Percentiles rank a stretch among this genome's conserved stretches.
Evolutionary conservation across 2,329 filamentous ascomycete species (phyloP).

Genomic region (Colletotrichum horii): DNA sequence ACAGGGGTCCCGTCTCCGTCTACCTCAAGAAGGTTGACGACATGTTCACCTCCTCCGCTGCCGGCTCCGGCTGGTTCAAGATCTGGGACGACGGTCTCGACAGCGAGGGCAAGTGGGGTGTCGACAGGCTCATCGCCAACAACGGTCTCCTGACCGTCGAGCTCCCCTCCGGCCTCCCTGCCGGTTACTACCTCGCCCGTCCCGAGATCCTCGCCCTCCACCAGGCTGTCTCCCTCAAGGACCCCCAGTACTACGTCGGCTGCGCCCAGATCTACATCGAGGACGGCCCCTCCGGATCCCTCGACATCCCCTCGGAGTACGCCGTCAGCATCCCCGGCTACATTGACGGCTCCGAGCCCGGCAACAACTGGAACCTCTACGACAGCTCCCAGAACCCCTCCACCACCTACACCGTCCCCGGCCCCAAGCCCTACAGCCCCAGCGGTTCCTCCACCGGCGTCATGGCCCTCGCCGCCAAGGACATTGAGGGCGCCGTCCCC

Average conservation of each 20-base stretch:
- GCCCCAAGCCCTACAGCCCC: constrained; percentile 59
- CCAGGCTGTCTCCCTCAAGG: constrained; percentile 51
- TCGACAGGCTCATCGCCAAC: constrained; percentile 69
- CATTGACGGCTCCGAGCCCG: constrained; percentile 56
- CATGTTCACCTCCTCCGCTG: constrained; percentile 55
- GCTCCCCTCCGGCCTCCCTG: constrained; percentile 65
- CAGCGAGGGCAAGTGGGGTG: constrained; percentile 67
- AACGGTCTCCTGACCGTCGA: constrained; percentile 67
- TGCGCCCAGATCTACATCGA: constrained; percentile 75
- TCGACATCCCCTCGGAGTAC: constrained; percentile 50
- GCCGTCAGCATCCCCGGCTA: constrained; percentile 72
- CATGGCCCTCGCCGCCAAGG: constrained; percentile 4
- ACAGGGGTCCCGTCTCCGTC: constrained; percentile 73
- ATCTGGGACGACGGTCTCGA: constrained; percentile 75
- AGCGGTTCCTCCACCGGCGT: constrained; percentile 11
- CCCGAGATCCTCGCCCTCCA: constrained; percentile 75
- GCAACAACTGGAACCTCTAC: constrained; percentile 71
- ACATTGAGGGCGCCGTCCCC: constrained; percentile 56
- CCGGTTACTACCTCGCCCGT: constrained; percentile 74
- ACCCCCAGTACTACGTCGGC: constrained; percentile 76
- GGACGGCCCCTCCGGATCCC: constrained; percentile 45
- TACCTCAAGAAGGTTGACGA: constrained; percentile 74
- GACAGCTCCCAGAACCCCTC: constrained; percentile 42
- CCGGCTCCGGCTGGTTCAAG: constrained; percentile 79
- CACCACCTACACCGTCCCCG: constrained; percentile 63